Base-by-base conservation (phyloP, 371 early-diverging fungal species). In the Cokeromyces recurvatus region DNA sequence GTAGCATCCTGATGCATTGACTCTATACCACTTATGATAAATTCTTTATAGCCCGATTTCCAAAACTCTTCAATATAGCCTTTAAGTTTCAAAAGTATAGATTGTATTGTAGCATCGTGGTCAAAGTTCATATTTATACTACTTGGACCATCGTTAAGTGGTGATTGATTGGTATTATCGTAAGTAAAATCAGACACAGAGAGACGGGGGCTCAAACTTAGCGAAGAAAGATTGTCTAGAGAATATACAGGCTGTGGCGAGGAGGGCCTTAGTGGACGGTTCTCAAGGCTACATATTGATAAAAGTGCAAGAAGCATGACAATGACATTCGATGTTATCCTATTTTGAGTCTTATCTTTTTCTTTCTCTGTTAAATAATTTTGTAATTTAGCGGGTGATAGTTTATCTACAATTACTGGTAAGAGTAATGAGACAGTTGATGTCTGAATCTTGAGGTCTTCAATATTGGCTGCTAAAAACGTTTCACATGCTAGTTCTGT, bases 1-100 rank as follows among this genome's bases (percentile, higher is more conserved):
- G 38, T 40, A 1, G 53, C 38, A 35, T 68, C 66, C 17, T 66
- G 57, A 8, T 58, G 41, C 52, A 65, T 62, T 3, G 55, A 53
- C 19, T 48, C 50, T n/a, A 63, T 46, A 12, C 60, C 64, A 0
- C 47, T 32, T 3, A 66, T 35, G 0, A 81, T 62, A 0, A 51
- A 36, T 9, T 59, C 57, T 8, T 61, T 67, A 17, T 62, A 65
- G 0, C 71, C 74, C 2, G 48, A 38, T 8, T 61, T 53, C 79
- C 79, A 81, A 24, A 72, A 62, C 3, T 53, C 57, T 27, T 64
- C 54, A 22, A 78, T 46, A 17, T 71, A 76, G 4, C 34, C 20
- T 25, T 52, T 52, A 0, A 46, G 16, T 2, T 45, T 21, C 4
- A 45, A 21, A 1, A 46, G 9, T 2, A 39, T 14, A 1, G 5